Evolutionary conservation across 805 yeast genomes (phyloP).

Genomic region (Candida odintsovae): DNA sequence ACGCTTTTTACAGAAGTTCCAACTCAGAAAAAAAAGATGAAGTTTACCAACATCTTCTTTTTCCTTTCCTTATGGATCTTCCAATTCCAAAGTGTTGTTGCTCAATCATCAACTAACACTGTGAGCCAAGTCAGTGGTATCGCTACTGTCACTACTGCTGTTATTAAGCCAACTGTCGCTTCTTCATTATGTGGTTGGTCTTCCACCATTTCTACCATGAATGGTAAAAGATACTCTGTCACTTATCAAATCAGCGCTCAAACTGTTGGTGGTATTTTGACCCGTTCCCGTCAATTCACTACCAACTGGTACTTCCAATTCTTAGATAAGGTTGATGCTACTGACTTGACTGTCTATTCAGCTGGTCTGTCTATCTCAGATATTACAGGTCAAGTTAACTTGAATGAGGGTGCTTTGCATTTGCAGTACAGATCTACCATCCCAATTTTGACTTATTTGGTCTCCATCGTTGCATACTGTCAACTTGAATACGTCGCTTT

Average conservation of each 20-base stretch:
- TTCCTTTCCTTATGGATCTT: not conserved
- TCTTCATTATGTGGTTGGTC: constrained; percentile 4
- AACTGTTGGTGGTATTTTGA: not conserved
- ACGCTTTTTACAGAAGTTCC: not conserved
- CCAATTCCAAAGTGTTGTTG: not conserved
- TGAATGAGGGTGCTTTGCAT: constrained; percentile 12
- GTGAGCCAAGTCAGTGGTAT: not conserved
- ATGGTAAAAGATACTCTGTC: constrained; percentile 6
- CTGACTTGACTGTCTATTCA: constrained; percentile 3
- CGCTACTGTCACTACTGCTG: not conserved
- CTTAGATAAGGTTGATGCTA: constrained; percentile 4
- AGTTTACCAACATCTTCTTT: not conserved
- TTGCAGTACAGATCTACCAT: constrained; percentile 5
- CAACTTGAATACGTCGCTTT: constrained; percentile 10
- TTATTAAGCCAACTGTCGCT: not conserved
- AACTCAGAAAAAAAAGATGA: not conserved
- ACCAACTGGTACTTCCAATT: constrained; percentile 8
- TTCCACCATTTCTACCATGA: constrained; percentile 1
- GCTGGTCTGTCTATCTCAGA: constrained; percentile 5
- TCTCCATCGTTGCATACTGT: constrained; percentile 5
- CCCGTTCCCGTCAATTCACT: constrained; percentile 3
- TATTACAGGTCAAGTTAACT: constrained; percentile 10
- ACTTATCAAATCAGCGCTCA: constrained; percentile 5
- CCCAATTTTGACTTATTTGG: constrained; percentile 1
- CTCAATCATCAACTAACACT: not conserved